A percentile compares a stretch with the other conserved stretches of the same genome.
Conservation (phyloP, 352 stramenopile species). For the Globisporangium orthogonon region DNA sequence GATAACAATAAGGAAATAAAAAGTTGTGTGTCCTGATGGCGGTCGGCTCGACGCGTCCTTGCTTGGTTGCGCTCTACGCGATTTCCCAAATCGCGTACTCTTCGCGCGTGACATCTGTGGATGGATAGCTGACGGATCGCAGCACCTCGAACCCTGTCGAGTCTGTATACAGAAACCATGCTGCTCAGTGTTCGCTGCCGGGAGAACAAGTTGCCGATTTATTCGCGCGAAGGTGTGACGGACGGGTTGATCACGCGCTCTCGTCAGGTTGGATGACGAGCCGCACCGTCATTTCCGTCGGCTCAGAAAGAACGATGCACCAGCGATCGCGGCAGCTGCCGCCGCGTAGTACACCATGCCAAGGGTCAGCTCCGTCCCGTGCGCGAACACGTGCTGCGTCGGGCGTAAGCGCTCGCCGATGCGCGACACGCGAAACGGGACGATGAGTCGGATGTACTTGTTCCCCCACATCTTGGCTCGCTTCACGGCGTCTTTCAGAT, state of each 20-base stretch:
- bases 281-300: constrained; percentile 37
- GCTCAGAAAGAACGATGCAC: constrained; percentile 74
- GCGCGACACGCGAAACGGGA: constrained; percentile 39
- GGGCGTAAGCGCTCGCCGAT: constrained; percentile 16
- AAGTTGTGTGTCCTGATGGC: not conserved
- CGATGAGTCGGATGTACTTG: constrained; percentile 77
- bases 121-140: not conserved
- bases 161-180: not conserved
- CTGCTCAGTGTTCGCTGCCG: no score
- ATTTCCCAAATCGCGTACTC: no score
- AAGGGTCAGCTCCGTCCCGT: constrained; percentile 42
- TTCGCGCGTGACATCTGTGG: no score
- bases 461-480: constrained; percentile 73
- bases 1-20: not conserved
- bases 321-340: constrained; percentile 65
- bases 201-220: not conserved
- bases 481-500: constrained; percentile 76
- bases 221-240: not conserved
- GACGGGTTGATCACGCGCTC: no score
- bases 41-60: not conserved
- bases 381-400: constrained; percentile 31
- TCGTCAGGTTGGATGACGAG: not conserved
- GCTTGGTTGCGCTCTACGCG: not conserved
- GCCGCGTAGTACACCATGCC: constrained; percentile 80
- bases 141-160: not conserved